Evolutionary conservation across 805 yeast species (phyloP).

Genomic region (Lipomyces spencermartinsiae): DNA sequence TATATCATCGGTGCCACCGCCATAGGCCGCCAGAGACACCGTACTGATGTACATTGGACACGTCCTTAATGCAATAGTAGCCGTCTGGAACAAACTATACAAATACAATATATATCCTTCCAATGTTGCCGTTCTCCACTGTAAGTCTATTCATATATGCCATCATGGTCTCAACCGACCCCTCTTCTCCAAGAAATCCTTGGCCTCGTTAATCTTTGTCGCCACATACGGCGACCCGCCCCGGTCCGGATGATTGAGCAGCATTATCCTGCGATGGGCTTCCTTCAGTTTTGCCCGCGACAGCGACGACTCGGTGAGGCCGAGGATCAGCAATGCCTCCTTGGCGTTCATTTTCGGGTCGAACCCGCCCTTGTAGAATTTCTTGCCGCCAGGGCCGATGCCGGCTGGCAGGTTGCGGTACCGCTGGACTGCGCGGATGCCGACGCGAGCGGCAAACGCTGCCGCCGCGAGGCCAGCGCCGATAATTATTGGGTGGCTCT

Average conservation of each 20-base stretch:
- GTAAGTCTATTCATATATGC: neutral
- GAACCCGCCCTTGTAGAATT: slow-evolving; percentile 85
- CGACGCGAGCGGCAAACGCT: slow-evolving; percentile 38
- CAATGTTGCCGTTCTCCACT: neutral
- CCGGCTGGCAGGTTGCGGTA: slow-evolving; percentile 28
- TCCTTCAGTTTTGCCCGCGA: slow-evolving; percentile 58
- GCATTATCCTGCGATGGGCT: slow-evolving; percentile 77
- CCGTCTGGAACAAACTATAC: too few relatives aligned
- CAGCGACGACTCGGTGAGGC: slow-evolving; percentile 46
- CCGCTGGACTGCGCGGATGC: slow-evolving; percentile 37
- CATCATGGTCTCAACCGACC: slow-evolving; percentile 22
- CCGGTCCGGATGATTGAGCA: slow-evolving; percentile 85
- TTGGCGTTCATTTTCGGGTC: slow-evolving; percentile 62
- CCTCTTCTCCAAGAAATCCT: slow-evolving; percentile 70
- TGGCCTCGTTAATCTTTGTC: slow-evolving; percentile 85
- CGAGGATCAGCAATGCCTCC: slow-evolving; percentile 41
- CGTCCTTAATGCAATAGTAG: too few relatives aligned
- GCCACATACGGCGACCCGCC: slow-evolving; percentile 86
- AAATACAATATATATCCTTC: neutral
- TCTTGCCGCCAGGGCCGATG: slow-evolving; percentile 46
- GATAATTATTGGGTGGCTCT: slow-evolving; percentile 40
- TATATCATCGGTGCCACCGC: neutral
- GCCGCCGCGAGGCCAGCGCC: slow-evolving; percentile 40
- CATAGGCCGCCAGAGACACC: too few relatives aligned
- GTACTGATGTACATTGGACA: too few relatives aligned